Base-by-base conservation (phyloP, 176 grass and related monocot species). In the Rhipidocladum racemiflorum region DNA sequence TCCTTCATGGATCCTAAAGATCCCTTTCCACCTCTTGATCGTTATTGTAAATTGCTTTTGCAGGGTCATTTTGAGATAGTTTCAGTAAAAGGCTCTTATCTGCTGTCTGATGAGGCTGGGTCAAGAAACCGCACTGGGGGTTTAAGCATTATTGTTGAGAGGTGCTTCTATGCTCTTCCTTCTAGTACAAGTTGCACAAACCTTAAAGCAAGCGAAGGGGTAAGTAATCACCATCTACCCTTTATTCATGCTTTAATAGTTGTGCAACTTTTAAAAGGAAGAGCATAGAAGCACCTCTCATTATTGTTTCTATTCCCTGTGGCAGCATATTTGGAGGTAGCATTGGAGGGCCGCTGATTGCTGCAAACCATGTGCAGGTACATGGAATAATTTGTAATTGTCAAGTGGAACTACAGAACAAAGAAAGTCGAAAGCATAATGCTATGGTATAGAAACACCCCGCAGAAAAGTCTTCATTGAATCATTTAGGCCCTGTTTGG, bases 51-150 rank as follows among this genome's bases (percentile, higher is more conserved):
- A 9, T 67, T 61, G 59, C 46, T 64, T 83, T 63, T 81, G 29
- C 72, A 82, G 77, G 90, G 86, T 62, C 82, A 70, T 25, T 92
- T 89, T 65, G 83, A 89, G 67, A 89, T 92, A 48, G 32, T 89
- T 24, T 86, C 71, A 44, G 65, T 89, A 45, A 85, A 73, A 27
- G 83, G 86, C 20, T 86, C 86, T n/a, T 86, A 79, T 81, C 54
- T 83, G 50, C 35, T 32, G 6, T 17, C 46, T 78, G 78, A 88
- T 74, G 55, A 78, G 51, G 75, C 28, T 79, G 82, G 78, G 56
- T 42, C 74, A 30, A 72, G 35, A 59, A 50, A 62, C 71, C 17
- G 59, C 23, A 79, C 39, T 49, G 78, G 83, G 44, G 70, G 71
- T 17, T 54, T 88, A 50, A 83, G 77, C 55, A 79, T 92, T 14